Percentiles rank a stretch among this genome's conserved stretches.
Evolutionary conservation across 2,329 filamentous ascomycete genomes (phyloP).

Genomic region (Acrocalymma vagum): DNA sequence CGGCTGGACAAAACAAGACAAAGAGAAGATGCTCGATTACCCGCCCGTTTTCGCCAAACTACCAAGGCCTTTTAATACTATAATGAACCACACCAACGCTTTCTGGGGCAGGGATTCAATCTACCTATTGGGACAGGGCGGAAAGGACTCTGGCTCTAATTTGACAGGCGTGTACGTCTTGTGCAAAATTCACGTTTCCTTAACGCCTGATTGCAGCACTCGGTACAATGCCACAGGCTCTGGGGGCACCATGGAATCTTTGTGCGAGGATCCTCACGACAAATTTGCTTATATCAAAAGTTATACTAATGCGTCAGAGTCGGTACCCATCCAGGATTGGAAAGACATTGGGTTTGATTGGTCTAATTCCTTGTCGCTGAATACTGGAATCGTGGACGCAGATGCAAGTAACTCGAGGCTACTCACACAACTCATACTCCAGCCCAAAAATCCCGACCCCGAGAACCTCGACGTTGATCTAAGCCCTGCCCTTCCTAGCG

Average conservation of each 20-base stretch:
- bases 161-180: conserved; percentile 63
- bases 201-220: conserved; percentile 74
- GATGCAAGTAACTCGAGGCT: conserved; percentile 55
- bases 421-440: conserved; percentile 54
- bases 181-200: conserved; percentile 71
- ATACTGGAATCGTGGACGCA: conserved; percentile 52
- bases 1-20: conserved; percentile 67
- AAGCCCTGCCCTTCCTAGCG: conserved; percentile 65
- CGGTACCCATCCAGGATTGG: conserved; percentile 56
- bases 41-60: conserved; percentile 54
- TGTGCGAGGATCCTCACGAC: conserved; percentile 68
- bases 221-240: conserved; percentile 53
- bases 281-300: conserved; percentile 63
- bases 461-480: conserved; percentile 49
- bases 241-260: conserved; percentile 67
- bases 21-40: conserved; percentile 59
- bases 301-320: conserved; percentile 63
- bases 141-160: conserved; percentile 25
- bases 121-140: conserved; percentile 66
- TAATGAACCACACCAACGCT: conserved; percentile 46
- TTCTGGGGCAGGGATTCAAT: conserved; percentile 61
- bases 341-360: conserved; percentile 53
- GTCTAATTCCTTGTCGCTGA: conserved; percentile 53
- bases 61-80: conserved; percentile 71
- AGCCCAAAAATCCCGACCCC: conserved; percentile 20